These are phyloP conservation scores for Microdochium trichocladiopsis DNA, from an alignment of 2,329 filamentous ascomycete genomes.

Conservation along the genomic window DNA sequence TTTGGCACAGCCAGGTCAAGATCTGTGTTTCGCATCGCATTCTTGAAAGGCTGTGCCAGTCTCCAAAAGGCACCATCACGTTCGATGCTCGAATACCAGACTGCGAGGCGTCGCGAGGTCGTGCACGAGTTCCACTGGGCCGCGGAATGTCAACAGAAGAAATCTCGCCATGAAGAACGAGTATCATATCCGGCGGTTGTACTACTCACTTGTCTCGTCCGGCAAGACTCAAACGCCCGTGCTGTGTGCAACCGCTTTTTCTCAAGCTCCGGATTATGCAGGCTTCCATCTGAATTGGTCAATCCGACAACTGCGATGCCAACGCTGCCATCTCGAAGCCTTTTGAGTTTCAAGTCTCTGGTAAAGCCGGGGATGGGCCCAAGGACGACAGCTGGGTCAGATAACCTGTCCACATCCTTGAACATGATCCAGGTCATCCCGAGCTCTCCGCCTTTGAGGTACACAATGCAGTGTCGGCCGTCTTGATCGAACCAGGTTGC, in stretches of 20 bases:
- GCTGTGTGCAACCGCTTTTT: slow-evolving; percentile 15
- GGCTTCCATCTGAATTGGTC: slow-evolving; percentile 18
- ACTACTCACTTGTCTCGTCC: slow-evolving; percentile 23
- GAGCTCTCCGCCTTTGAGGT: slow-evolving; percentile 17
- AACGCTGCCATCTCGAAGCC: slow-evolving; percentile 22
- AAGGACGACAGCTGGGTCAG: slow-evolving; percentile 14
- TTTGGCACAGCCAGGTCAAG: slow-evolving; percentile 20
- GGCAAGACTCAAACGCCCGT: slow-evolving; percentile 24
- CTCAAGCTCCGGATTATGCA: slow-evolving; percentile 22
- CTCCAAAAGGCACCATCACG: slow-evolving; percentile 20
- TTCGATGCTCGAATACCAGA: slow-evolving; percentile 30
- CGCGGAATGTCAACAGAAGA: not conserved
- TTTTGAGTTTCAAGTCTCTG: slow-evolving; percentile 22
- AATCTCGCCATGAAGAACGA: not conserved
- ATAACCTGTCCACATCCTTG: slow-evolving; percentile 11
- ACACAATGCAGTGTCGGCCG: slow-evolving; percentile 19
- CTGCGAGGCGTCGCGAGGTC: slow-evolving; percentile 20
- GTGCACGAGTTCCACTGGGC: slow-evolving; percentile 23
- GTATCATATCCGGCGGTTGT: no score
- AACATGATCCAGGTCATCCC: slow-evolving; percentile 24
- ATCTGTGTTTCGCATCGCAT: slow-evolving; percentile 19
- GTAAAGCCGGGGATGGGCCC: slow-evolving; percentile 24
- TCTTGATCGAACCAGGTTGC: slow-evolving; percentile 26
- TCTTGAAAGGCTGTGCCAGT: slow-evolving; percentile 20
- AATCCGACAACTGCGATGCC: slow-evolving; percentile 27